Evolutionary conservation across 768 basidiomycete genomes (phyloP).

Genomic region (Crepidotus variabilis): DNA sequence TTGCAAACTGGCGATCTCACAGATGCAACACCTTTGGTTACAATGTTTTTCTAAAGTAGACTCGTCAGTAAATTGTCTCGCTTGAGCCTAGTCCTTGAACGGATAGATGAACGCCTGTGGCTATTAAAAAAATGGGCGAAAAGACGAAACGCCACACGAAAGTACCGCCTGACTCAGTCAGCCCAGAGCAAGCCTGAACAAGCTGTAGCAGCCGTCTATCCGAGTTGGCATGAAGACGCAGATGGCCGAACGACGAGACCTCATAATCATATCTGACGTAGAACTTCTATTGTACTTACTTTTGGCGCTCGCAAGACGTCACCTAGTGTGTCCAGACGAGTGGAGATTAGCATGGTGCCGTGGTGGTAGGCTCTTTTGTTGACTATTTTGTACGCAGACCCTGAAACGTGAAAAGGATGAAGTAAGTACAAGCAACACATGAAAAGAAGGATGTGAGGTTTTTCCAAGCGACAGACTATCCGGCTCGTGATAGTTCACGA

Average conservation of each 20-base stretch:
- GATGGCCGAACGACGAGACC: too few species aligned
- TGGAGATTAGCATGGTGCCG: conserved; percentile 96
- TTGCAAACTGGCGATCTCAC: conserved; percentile 93
- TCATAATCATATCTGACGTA: too few species aligned
- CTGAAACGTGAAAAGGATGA: conserved; percentile 69
- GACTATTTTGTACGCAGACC: conserved; percentile 95
- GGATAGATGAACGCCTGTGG: neutral
- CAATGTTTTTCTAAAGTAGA: conserved; percentile 60
- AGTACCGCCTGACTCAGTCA: too few species aligned
- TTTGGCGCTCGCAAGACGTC: conserved; percentile 62
- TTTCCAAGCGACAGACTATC: neutral
- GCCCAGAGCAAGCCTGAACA: too few species aligned
- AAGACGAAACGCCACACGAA: too few species aligned
- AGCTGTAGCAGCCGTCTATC: too few species aligned
- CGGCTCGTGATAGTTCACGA: neutral
- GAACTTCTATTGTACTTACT: conserved; percentile 32
- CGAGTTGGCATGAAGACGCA: too few species aligned
- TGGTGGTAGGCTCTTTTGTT: conserved; percentile 93
- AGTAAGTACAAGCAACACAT: conserved; percentile 8
- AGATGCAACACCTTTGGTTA: conserved; percentile 83
- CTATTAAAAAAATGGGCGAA: too few species aligned
- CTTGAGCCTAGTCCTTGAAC: neutral
- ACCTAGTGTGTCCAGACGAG: conserved; percentile 66
- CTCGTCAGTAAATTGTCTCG: neutral
- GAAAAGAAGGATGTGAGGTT: neutral